Conservation (phyloP, 768 basidiomycete species). For the Amanita brunnescens region DNA sequence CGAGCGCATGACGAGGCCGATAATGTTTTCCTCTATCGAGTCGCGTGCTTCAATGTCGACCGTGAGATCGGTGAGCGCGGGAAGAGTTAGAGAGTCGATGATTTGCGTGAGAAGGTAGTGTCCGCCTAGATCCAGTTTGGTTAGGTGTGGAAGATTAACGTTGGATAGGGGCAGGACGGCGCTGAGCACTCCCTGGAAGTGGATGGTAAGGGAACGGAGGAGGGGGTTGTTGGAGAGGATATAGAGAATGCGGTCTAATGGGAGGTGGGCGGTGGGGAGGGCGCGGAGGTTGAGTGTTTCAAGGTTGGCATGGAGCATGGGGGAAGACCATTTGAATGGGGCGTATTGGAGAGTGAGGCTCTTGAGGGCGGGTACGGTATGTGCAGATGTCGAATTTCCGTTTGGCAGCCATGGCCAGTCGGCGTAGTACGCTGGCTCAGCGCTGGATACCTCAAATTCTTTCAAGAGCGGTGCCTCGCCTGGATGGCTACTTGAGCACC, state of each 20-base stretch:
- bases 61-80: slow-evolving; percentile 46
- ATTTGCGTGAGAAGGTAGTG: slow-evolving; percentile 57
- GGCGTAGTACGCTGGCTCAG: slow-evolving; percentile 49
- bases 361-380: slow-evolving; percentile 39
- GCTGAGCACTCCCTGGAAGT: slow-evolving; percentile 52
- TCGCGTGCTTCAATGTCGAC: slow-evolving; percentile 72
- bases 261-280: slow-evolving; percentile 52
- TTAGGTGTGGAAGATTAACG: slow-evolving; percentile 46
- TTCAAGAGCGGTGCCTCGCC: slow-evolving; percentile 64
- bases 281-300: slow-evolving; percentile 54
- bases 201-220: slow-evolving; percentile 48
- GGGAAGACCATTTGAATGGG: slow-evolving; percentile 73
- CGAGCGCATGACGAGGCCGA: slow-evolving; percentile 51
- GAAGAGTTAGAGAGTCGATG: slow-evolving; percentile 52
- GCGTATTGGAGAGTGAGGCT: slow-evolving; percentile 60
- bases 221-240: slow-evolving; percentile 51
- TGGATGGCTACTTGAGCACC: slow-evolving; percentile 18
- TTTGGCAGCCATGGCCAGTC: slow-evolving; percentile 77
- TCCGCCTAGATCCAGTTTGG: slow-evolving; percentile 52
- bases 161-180: slow-evolving; percentile 54
- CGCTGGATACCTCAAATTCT: slow-evolving; percentile 73
- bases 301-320: slow-evolving; percentile 55
- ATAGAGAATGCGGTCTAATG: slow-evolving; percentile 61
- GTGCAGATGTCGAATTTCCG: slow-evolving; percentile 23
- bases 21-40: slow-evolving; percentile 64